Conservation (phyloP, 2,329 filamentous ascomycete genomes). For the Myriosclerotinia scirpicola region DNA sequence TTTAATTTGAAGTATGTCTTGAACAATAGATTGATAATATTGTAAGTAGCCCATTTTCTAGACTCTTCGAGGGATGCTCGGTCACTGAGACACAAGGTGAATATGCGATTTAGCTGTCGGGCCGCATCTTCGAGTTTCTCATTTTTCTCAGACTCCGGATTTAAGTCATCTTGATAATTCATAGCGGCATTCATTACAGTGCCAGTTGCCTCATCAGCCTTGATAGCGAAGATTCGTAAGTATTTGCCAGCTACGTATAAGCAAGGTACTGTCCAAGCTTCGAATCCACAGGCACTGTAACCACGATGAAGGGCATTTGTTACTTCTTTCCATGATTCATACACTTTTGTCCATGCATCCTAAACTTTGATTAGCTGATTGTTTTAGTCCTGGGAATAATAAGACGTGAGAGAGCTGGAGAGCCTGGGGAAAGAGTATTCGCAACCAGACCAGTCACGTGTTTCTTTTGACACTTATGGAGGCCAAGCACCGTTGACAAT, state of each 20-base stretch:
- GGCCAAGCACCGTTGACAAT: background rate
- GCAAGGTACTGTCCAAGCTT: conserved; percentile 90
- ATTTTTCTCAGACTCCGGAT: conserved; percentile 72
- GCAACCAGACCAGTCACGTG: conserved; percentile 12
- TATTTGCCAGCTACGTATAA: conserved; percentile 87
- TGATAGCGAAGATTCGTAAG: conserved; percentile 83
- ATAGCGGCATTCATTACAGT: conserved; percentile 47
- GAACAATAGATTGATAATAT: conserved; percentile 90
- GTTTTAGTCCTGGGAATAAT: background rate
- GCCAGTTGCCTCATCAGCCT: conserved; percentile 73
- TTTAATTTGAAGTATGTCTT: conserved; percentile 98
- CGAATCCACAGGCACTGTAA: conserved; percentile 73
- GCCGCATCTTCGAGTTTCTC: conserved; percentile 89
- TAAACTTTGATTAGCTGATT: conserved; percentile 4
- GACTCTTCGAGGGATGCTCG: conserved; percentile 83
- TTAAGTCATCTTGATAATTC: conserved; percentile 76
- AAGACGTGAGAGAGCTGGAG: background rate
- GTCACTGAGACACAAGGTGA: conserved; percentile 85
- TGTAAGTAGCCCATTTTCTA: conserved; percentile 97
- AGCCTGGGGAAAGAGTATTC: background rate
- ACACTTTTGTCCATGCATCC: conserved; percentile 69
- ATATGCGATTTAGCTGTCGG: conserved; percentile 86
- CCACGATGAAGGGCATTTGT: conserved; percentile 75
- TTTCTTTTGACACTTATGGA: background rate
- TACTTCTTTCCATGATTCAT: conserved; percentile 85